Conservation (phyloP, 352 stramenopile species). For the Pythium phragmiticola region DNA sequence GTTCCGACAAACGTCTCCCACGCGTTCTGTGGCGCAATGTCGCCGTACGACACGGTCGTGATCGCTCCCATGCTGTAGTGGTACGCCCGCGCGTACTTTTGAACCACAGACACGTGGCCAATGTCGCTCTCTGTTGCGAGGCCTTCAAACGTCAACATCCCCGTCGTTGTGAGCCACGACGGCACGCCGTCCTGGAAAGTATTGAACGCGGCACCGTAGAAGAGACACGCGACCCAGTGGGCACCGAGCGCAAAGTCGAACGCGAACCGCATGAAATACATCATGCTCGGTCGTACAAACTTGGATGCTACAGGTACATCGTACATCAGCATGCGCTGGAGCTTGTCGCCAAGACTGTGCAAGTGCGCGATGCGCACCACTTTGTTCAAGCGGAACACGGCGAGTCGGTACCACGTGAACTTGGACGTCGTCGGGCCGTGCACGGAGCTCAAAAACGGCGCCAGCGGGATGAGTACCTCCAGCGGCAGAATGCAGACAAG, state of each 20-base stretch:
- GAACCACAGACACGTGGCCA: slow-evolving; percentile 31
- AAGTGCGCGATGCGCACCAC: slow-evolving; percentile 56
- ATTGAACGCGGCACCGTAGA: slow-evolving; percentile 25
- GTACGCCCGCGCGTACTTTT: slow-evolving; percentile 50
- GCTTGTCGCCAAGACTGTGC: slow-evolving; percentile 40
- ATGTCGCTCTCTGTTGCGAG: slow-evolving; percentile 33
- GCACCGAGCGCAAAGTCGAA: slow-evolving; percentile 32
- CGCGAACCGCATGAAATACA: slow-evolving; percentile 48
- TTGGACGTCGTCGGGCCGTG: not conserved
- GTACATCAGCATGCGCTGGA: slow-evolving; percentile 59
- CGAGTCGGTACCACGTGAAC: slow-evolving; percentile 43
- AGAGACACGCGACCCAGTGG: slow-evolving; percentile 32
- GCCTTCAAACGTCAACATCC: slow-evolving; percentile 52
- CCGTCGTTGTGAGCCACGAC: slow-evolving; percentile 29
- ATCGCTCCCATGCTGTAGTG: slow-evolving; percentile 79
- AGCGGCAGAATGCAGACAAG: slow-evolving; percentile 42
- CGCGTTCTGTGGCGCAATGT: slow-evolving; percentile 66
- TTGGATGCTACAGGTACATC: slow-evolving; percentile 29
- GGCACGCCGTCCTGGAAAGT: not conserved
- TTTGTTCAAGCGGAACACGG: slow-evolving; percentile 49
- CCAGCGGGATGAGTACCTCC: slow-evolving; percentile 32
- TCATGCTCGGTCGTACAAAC: slow-evolving; percentile 17
- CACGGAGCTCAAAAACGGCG: not conserved
- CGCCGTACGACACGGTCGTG: slow-evolving; percentile 70
- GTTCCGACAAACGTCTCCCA: slow-evolving; percentile 52